Conservation (phyloP, 352 stramenopile species). For the Globisporangium takayamanum region DNA sequence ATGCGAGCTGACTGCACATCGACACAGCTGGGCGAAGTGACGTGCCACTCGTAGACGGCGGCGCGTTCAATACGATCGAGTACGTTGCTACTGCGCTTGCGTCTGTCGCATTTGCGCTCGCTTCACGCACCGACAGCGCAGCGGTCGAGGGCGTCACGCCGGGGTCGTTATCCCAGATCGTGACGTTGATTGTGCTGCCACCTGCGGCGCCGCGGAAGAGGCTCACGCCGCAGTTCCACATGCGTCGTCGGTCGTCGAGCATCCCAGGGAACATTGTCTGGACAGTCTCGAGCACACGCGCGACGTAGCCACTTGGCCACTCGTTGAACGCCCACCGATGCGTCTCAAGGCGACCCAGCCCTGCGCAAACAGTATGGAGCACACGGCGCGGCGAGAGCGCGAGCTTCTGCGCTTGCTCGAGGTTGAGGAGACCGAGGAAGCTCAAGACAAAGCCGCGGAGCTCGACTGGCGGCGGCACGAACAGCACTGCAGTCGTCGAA, state of each 20-base stretch:
- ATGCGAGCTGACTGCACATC: conserved; percentile 25
- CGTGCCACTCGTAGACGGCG: conserved; percentile 19
- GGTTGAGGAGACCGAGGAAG: conserved; percentile 58
- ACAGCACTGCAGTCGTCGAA: conserved; percentile 14
- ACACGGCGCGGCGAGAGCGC: conserved; percentile 29
- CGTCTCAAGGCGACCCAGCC: conserved; percentile 46
- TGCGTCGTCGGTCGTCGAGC: conserved; percentile 31
- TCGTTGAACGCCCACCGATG: conserved; percentile 51
- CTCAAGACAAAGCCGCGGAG: conserved; percentile 53
- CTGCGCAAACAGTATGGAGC: conserved; percentile 42
- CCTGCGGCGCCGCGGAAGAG: conserved; percentile 23
- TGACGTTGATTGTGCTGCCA: conserved; percentile 40
- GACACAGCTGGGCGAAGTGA: conserved; percentile 11
- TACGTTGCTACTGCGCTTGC: conserved; percentile 21
- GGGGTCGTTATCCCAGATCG: conserved; percentile 74
- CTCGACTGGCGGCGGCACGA: conserved; percentile 29
- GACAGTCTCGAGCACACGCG: conserved; percentile 31
- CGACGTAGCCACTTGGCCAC: conserved; percentile 47
- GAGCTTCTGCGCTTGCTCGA: conserved; percentile 37
- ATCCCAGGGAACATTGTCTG: conserved; percentile 48
- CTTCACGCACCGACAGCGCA: conserved; percentile 32
- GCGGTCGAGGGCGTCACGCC: conserved; percentile 50
- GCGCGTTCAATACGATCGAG: conserved; percentile 59
- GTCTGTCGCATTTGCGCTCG: neutral
- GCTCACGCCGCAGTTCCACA: conserved; percentile 63